These are phyloP conservation scores for Ustilago nuda DNA, from an alignment of 1,284 basidiomycete species.

Conservation along the genomic window DNA sequence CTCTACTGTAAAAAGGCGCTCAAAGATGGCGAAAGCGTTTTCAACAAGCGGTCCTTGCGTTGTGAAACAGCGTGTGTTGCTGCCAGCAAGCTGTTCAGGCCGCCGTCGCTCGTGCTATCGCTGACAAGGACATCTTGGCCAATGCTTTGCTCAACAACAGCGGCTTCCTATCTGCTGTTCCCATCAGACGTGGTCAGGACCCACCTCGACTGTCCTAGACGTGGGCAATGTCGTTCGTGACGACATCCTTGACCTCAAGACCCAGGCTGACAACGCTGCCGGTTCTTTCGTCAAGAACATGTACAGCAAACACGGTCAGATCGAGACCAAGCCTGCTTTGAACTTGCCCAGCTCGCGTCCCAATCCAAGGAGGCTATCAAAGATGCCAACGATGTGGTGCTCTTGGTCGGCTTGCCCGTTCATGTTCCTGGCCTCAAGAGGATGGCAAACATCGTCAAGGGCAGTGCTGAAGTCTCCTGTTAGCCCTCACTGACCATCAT, in stretches of 20 bases:
- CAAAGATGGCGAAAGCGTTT: background rate
- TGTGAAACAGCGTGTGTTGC: background rate
- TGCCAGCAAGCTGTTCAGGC: slow-evolving; percentile 17
- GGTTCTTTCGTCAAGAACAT: slow-evolving; percentile 48
- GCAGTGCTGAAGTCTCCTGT: slow-evolving; percentile 3
- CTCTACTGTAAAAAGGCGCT: background rate
- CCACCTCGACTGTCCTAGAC: slow-evolving; percentile 20
- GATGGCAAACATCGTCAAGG: slow-evolving; percentile 34
- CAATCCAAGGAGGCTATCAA: slow-evolving; percentile 16
- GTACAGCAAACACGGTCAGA: slow-evolving; percentile 35
- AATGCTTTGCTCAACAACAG: slow-evolving; percentile 21
- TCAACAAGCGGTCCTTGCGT: slow-evolving; percentile 3
- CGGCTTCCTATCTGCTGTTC: slow-evolving; percentile 21
- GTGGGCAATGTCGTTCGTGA: slow-evolving; percentile 31
- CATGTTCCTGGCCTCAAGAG: slow-evolving; percentile 36
- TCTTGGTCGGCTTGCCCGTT: slow-evolving; percentile 24
- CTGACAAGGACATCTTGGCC: background rate
- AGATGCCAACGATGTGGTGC: slow-evolving; percentile 21
- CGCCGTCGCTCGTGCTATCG: slow-evolving; percentile 11
- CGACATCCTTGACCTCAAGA: slow-evolving; percentile 26
- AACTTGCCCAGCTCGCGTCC: slow-evolving; percentile 36
- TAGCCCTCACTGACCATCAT: background rate
- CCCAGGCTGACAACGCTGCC: slow-evolving; percentile 20
- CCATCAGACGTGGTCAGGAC: slow-evolving; percentile 31
- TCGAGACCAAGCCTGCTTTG: slow-evolving; percentile 19